Evolutionary conservation across 1,284 basidiomycete species (phyloP).

Genomic region (Athelia sp.): DNA sequence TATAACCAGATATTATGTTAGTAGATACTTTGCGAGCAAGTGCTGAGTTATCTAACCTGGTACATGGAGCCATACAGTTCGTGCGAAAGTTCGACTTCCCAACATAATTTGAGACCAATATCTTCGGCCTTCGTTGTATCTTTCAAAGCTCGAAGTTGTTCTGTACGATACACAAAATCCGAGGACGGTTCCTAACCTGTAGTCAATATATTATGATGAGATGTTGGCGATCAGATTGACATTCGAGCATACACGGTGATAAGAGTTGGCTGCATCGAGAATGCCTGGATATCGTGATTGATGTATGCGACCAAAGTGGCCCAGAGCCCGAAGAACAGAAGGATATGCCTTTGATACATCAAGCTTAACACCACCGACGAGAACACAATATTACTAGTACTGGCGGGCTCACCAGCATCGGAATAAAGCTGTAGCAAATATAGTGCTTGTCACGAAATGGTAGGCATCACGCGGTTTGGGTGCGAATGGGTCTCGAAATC

Average conservation of each 20-base stretch:
- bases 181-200: conserved; percentile 56
- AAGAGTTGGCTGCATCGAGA: conserved; percentile 45
- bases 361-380: too few relatives aligned
- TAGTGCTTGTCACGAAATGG: conserved; percentile 39
- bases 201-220: neutral
- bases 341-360: conserved; percentile 36
- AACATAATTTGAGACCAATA: conserved; percentile 69
- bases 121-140: conserved; percentile 68
- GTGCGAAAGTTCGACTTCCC: conserved; percentile 49
- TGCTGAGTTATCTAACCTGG: conserved; percentile 32
- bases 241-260: conserved; percentile 50
- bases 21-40: neutral
- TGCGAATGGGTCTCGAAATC: conserved; percentile 8
- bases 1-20: neutral
- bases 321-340: conserved; percentile 60
- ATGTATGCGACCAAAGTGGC: conserved; percentile 48
- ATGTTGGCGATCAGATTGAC: neutral
- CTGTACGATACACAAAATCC: conserved; percentile 65
- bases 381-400: too few relatives aligned
- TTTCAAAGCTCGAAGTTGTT: conserved; percentile 72
- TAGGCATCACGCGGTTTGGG: conserved; percentile 19
- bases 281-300: conserved; percentile 37
- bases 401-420: conserved; percentile 39
- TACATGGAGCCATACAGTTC: conserved; percentile 62
- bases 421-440: conserved; percentile 59